Base-by-base conservation (phyloP, 441 rosid genomes). In the Corymbia citriodora region DNA sequence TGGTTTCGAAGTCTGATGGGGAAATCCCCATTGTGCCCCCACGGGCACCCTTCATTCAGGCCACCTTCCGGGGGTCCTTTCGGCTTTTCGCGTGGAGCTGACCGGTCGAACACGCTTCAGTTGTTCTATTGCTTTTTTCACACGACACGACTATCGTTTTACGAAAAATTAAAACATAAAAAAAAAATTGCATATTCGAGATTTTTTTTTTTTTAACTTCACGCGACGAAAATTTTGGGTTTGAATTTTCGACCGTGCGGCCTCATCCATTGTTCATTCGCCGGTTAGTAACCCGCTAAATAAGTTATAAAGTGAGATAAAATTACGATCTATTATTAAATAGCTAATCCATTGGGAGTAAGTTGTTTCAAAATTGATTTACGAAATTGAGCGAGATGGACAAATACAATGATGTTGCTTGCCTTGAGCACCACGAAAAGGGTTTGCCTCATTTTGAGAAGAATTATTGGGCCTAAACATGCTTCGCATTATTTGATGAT, bases 11-110 rank as follows among this genome's bases (percentile, higher is more conserved):
- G 85, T 12, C 5, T 12, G 85, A 79, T 1, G 0, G 52, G 3
- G 52, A 79, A 79, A 79, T 79, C n/a, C n/a, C 85, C 10, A 18
- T 45, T 13, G 85, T 79, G 25, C 85, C 85, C 85, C 52, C 0
- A 2, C 2, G 0, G 8, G 6, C 0, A 0, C 14, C 52, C 18
- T 3, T 2, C 45, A 52, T 23, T 45, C 23, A n/a, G 10, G n/a
- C 6, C 1, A 23, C 52, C 9, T 40, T 3, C 0, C 1, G 85
- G 85, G 85, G 85, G 18, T 4, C 14, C 52, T 79, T 79, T 45
- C 6, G 85, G 27, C 85, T 21, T 79, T 79, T 45, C 18, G 10
- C 3, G 2, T 27, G 7, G 10, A 79, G 85, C n/a, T 2, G 52
- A 45, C n/a, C 27, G 2, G 52, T 12, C 29, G 1, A 23, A 25